Base-by-base conservation (phyloP, 805 yeast genomes). In the Barnettozyma pratensis region DNA sequence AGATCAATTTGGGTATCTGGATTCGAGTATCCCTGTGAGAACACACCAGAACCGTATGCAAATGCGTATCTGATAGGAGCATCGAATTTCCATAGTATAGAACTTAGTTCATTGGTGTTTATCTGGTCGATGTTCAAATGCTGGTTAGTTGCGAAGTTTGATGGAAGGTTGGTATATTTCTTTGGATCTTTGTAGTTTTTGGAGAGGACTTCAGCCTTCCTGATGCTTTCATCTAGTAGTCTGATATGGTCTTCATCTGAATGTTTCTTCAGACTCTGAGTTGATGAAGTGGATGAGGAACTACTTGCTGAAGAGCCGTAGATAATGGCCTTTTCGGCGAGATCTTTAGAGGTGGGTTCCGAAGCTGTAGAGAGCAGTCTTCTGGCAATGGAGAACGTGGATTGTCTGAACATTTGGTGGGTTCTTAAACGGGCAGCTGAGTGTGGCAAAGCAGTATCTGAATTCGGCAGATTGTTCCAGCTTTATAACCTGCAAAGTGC, bases 31-130 rank as follows among this genome's bases (percentile, higher is more conserved):
- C 81, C 83, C 64, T 92, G 99, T 36, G 80, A 75, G 59, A 94
- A 87, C 1, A 94, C 96, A 5, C 96, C 96, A 7, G 96, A 86
- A 2, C 99, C 99, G 65, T 92, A 92, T 0, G 97, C 99, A 67
- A 92, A 87, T 1, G 96, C 83, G 58, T 79, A 86, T 46, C 80
- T 71, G 11, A 89, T 77, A 1, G 94, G 91, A 1, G 92, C 85
- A 39, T 79, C 70, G 65, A 87, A 87, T 41, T 72, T 69, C 66
- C 77, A 66, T 37, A 84, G 58, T 3, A 85, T 73, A 3, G 72
- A 63, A 14, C 73, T 63, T 30, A 88, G 67, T 7, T 75, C 71
- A 8, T 63, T 64, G 36, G 70, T 69, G 12, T 67, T 61, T 37
- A 67, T 70, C 8, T 66, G 60, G 43, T 75, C 77, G 4, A 79